Conservation (phyloP, 1,284 basidiomycete genomes). For the Cryptococcus hybrid region DNA sequence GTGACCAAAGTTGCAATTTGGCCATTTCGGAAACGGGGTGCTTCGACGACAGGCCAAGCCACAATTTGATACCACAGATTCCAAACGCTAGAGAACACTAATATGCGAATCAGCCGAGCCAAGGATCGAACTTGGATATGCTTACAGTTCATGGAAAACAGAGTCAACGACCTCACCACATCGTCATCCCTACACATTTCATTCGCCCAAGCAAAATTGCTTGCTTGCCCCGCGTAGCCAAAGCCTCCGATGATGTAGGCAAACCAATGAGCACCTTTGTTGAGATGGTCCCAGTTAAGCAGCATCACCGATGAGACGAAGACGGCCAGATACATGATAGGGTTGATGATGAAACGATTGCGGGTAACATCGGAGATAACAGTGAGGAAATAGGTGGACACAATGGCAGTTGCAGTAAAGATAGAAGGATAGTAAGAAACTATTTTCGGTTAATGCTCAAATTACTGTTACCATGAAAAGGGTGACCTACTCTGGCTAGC, state of each 20-base stretch:
- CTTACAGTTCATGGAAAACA: slow-evolving; percentile 37
- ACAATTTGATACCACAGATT: slow-evolving; percentile 40
- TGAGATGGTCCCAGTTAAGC: slow-evolving; percentile 34
- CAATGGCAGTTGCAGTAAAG: slow-evolving; percentile 34
- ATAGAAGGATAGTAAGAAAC: slow-evolving; percentile 41
- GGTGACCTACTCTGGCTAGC: slow-evolving; percentile 11
- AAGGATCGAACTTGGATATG: too few species aligned
- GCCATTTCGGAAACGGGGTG: slow-evolving; percentile 37
- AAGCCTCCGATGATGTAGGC: slow-evolving; percentile 39
- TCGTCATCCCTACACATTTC: slow-evolving; percentile 41
- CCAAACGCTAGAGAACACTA: slow-evolving; percentile 23
- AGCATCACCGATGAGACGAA: slow-evolving; percentile 35
- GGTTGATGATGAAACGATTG: slow-evolving; percentile 45
- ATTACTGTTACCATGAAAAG: too few species aligned
- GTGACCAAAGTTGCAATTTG: slow-evolving; percentile 42
- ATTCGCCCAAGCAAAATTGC: slow-evolving; percentile 47
- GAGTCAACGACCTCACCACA: slow-evolving; percentile 36
- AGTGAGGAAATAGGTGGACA: slow-evolving; percentile 38
- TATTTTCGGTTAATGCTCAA: background rate
- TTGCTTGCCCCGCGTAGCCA: slow-evolving; percentile 42
- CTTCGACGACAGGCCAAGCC: slow-evolving; percentile 34
- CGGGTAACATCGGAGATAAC: slow-evolving; percentile 32
- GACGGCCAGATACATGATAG: slow-evolving; percentile 35
- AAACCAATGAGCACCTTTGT: slow-evolving; percentile 31
- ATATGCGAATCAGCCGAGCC: background rate